Base-by-base conservation (phyloP, 2,329 filamentous ascomycete genomes). In the Fusarium sp. region DNA sequence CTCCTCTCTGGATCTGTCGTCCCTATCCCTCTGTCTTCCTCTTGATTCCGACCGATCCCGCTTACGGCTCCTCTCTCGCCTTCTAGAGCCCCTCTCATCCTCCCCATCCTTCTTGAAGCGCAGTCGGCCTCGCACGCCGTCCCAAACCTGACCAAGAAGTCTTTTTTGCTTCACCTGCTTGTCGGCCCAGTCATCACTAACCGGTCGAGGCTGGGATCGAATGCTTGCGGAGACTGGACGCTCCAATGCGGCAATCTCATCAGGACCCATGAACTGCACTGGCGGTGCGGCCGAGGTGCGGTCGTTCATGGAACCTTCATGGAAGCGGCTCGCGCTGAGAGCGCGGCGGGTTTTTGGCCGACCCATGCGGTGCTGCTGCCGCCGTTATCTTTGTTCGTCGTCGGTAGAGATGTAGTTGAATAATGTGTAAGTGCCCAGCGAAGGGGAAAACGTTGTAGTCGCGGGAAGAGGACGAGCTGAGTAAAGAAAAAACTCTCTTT, bases 291-390 rank as follows among this genome's bases (percentile, higher is more conserved):
- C 88, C 79, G 93, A 95, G 35, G 90, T 86, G 74, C 93, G 91
- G 82, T 97, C 94, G 79, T 92, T 94, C 94, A 98, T 96, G 78
- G 93, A 96, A 45, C 93, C 95, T 83, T 98, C 95, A 41, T 92
- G 78, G 88, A 97, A 86, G 83, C 91, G 81, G 85, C 90, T 85
- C 43, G 76, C 82, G 70, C 76, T 81, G 65, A 70, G 72, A 35
- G 77, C 77, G 83, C 69, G 84, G 80, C 68, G 83, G 80, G 70
- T 80, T 67, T 68, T 75, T 39, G 80, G 78, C 13, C 79, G 78
- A 64, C 77, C 79, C 80, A 81, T 83, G 52, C 58, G 59, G 61
- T 20, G 48, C 66, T 58, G 56, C 20, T 37, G 22, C 33, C 35
- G 45, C 27, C 16, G 29, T 37, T 69, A 54, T 68, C 31, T 24